Evolutionary conservation across 345 rosid genomes (phyloP), one percentile per base, ranked within the genome.

Genomic region (Acer campestre): DNA sequence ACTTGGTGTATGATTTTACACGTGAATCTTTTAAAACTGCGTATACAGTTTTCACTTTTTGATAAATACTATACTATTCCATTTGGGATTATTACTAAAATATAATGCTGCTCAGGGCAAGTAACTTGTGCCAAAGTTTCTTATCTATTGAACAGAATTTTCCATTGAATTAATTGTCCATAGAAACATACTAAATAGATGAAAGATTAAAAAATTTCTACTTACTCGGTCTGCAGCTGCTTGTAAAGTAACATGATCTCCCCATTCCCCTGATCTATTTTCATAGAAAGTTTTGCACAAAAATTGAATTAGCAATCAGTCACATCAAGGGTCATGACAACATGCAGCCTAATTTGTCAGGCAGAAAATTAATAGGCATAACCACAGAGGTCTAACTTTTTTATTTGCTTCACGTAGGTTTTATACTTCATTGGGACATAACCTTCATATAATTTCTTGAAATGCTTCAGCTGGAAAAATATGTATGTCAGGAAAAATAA

Each of bases 221-320:
- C 93, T 90, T 84, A 95, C 98, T 61, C 89, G 82, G 87, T 95
- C 98, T 77, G 98, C 98, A 51, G 98, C 98, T 78, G 98, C 98
- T 88, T 95, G 98, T 64, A 93, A 86, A 75, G 98, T 95, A 29
- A 95, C 82, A 81, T 95, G 98, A 82, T 95, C 98, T 62, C 98
- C 98, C 98, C 98, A 95, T 86, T 95, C 98, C 72, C 98, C 98
- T 11, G 76, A 76, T 81, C 98, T 93, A 78, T 74, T 70, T 11
- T 42, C 83, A 75, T 71, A 72, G 4, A 35, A 71, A 79, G 48
- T 75, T 73, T 61, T 70, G 65, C 68, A 82, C n/a, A 79, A 75
- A 64, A 84, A 72, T 73, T 61, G 76, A 73, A 62, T 76, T 72
- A 62, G 65, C 67, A 76, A 71, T 76, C 65, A 59, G 58, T 18